Conservation (phyloP, 148 eudicot species). For the Persicaria maculosa region DNA sequence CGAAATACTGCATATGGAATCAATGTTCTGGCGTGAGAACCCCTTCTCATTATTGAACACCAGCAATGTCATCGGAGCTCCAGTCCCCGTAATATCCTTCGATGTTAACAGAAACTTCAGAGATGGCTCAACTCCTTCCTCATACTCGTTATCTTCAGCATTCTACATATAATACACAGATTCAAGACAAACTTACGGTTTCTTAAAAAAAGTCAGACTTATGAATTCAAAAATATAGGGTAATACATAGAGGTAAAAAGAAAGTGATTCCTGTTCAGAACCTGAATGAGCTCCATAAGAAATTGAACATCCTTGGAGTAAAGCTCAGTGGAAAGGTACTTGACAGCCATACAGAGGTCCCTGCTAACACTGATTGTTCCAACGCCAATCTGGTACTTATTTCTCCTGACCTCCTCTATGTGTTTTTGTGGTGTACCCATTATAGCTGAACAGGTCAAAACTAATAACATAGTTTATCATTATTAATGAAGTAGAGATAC, state of each 20-base stretch:
- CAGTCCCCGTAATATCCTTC: too few relatives aligned
- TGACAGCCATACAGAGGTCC: background rate
- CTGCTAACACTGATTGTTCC: background rate
- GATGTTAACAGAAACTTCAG: background rate
- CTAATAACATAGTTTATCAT: background rate
- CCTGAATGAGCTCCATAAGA: background rate
- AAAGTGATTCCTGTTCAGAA: background rate
- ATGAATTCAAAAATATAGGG: background rate
- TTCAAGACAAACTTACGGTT: background rate
- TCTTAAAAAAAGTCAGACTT: background rate
- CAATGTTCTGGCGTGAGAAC: too few relatives aligned
- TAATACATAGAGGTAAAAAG: background rate
- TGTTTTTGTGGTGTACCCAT: slow-evolving; percentile 39
- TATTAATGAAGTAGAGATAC: background rate
- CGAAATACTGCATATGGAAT: background rate
- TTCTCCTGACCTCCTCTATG: slow-evolving; percentile 42
- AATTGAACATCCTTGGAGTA: background rate
- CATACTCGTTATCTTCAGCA: slow-evolving; percentile 21
- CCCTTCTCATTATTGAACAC: too few relatives aligned
- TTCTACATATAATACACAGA: slow-evolving; percentile 10
- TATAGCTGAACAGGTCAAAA: background rate
- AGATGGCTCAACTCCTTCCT: slow-evolving; percentile 11
- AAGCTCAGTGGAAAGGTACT: background rate
- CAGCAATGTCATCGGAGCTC: too few relatives aligned
- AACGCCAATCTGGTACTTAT: slow-evolving; percentile 27